A percentile compares a stretch with the other conserved stretches of the same genome.
These are phyloP conservation scores for Noccaea caerulescens DNA, from an alignment of 345 rosid genomes.

Conservation along the genomic window DNA sequence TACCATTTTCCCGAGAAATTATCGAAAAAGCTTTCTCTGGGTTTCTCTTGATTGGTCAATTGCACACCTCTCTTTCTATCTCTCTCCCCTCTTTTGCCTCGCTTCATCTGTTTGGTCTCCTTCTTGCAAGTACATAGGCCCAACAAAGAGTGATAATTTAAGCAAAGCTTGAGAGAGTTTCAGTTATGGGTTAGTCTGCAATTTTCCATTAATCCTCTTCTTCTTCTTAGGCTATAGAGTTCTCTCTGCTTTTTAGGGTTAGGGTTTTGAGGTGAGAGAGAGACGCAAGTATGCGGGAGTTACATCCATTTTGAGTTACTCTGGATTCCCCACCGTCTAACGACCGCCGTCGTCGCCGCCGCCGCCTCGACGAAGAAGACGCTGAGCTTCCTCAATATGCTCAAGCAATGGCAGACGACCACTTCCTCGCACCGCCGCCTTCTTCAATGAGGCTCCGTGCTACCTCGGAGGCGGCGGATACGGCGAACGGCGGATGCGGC, in stretches of 20 bases:
- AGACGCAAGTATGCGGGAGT: constrained; percentile 38
- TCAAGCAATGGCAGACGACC: constrained; percentile 45
- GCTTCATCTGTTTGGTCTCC: constrained; percentile 44
- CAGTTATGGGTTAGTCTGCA: constrained; percentile 42
- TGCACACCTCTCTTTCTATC: constrained; percentile 23
- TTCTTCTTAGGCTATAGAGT: constrained; percentile 18
- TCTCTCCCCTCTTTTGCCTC: constrained; percentile 13
- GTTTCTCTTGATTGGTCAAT: constrained; percentile 48
- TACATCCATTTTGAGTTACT: constrained; percentile 41
- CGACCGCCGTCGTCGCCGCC: constrained; percentile 44
- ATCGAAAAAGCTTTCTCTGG: constrained; percentile 37
- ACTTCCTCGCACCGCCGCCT: constrained; percentile 58
- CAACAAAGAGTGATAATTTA: neutral
- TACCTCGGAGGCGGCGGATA: constrained; percentile 46
- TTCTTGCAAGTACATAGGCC: constrained; percentile 19
- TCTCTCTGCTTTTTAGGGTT: constrained; percentile 34
- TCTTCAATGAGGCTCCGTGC: constrained; percentile 45
- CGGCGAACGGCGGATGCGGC: constrained; percentile 49
- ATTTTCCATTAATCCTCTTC: constrained; percentile 13
- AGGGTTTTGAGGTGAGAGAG: constrained; percentile 35
- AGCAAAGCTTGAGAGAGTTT: constrained; percentile 5
- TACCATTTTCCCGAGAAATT: constrained; percentile 20
- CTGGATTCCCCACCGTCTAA: constrained; percentile 44
- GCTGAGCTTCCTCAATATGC: constrained; percentile 49
- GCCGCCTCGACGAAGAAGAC: constrained; percentile 47